phyloP scores from a whole-genome alignment of 352 stramenopile genomes.

The Halophytophthora batemanensis region DNA sequence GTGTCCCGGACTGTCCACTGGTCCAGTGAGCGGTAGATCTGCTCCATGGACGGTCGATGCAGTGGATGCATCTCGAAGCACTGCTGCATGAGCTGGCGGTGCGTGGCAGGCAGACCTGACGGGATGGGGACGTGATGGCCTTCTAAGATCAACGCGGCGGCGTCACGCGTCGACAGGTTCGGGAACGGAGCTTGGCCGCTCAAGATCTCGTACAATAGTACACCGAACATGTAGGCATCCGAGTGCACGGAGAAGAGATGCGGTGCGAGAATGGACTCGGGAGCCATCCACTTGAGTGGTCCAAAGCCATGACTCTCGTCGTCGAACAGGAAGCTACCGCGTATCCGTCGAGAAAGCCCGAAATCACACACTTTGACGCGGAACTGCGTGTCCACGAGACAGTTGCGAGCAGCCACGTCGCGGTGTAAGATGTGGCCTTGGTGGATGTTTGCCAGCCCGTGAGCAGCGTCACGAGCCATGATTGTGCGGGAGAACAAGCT shows the following conservation, averaged over 20 bases:
- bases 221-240: constrained; percentile 76
- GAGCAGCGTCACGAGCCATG: constrained; percentile 64
- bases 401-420: constrained; percentile 70
- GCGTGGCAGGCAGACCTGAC: constrained; percentile 27
- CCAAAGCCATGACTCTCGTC: constrained; percentile 56
- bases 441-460: constrained; percentile 67
- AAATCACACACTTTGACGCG: constrained; percentile 77
- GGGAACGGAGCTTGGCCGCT: constrained; percentile 55
- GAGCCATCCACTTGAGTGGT: constrained; percentile 74
- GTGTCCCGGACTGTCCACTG: constrained; percentile 57
- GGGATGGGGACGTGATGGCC: constrained; percentile 64
- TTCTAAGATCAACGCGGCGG: constrained; percentile 58
- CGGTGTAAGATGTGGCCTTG: constrained; percentile 58
- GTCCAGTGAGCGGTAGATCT: constrained; percentile 65
- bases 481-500: constrained; percentile 56
- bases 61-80: constrained; percentile 65
- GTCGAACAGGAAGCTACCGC: constrained; percentile 44
- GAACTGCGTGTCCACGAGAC: constrained; percentile 55
- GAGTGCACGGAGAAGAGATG: constrained; percentile 70
- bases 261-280: constrained; percentile 59
- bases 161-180: constrained; percentile 46
- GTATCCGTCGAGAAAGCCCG: constrained; percentile 48
- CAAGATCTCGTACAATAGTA: constrained; percentile 77
- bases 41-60: constrained; percentile 53
- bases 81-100: constrained; percentile 51